These are phyloP conservation scores for Phtheirospermum japonicum DNA, from an alignment of 257 asterid genomes.

Conservation along the genomic window DNA sequence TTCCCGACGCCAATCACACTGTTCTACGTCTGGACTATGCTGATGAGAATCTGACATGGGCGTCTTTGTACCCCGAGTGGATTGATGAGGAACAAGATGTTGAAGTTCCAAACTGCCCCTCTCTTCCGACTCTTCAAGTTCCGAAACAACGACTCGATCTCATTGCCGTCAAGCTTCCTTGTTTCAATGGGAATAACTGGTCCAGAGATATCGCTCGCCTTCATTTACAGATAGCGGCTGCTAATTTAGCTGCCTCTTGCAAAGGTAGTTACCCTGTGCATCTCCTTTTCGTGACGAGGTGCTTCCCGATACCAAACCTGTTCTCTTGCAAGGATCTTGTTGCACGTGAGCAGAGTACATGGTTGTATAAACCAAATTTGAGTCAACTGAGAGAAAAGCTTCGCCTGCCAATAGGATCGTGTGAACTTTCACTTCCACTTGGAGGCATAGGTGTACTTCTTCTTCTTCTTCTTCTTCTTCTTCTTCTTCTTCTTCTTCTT, in stretches of 20 bases:
- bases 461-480: no score
- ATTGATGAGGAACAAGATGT: conserved; percentile 79
- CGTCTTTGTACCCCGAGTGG: conserved; percentile 80
- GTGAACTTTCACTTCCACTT: conserved; percentile 76
- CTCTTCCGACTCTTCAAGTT: conserved; percentile 43
- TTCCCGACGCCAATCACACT: conserved; percentile 49
- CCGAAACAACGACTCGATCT: conserved; percentile 58
- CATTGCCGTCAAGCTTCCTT: conserved; percentile 72
- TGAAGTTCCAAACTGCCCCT: conserved; percentile 64
- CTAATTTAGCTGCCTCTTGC: conserved; percentile 50
- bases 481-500: no score
- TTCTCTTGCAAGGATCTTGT: conserved; percentile 59
- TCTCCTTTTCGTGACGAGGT: conserved; percentile 50
- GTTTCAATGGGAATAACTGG: conserved; percentile 55
- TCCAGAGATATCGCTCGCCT: conserved; percentile 72
- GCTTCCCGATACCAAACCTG: conserved; percentile 65
- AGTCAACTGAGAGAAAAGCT: conserved; percentile 46
- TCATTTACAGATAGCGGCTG: conserved; percentile 70
- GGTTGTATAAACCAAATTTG: conserved; percentile 65
- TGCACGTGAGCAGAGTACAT: conserved; percentile 36
- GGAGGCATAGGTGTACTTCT: conserved; percentile 64
- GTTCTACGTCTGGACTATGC: conserved; percentile 47
- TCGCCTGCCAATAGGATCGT: conserved; percentile 74
- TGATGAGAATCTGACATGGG: conserved; percentile 58
- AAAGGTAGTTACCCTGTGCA: conserved; percentile 55